Base-by-base conservation (phyloP, 495 filamentous ascomycete species). In the Oleoguttula mirabilis region DNA sequence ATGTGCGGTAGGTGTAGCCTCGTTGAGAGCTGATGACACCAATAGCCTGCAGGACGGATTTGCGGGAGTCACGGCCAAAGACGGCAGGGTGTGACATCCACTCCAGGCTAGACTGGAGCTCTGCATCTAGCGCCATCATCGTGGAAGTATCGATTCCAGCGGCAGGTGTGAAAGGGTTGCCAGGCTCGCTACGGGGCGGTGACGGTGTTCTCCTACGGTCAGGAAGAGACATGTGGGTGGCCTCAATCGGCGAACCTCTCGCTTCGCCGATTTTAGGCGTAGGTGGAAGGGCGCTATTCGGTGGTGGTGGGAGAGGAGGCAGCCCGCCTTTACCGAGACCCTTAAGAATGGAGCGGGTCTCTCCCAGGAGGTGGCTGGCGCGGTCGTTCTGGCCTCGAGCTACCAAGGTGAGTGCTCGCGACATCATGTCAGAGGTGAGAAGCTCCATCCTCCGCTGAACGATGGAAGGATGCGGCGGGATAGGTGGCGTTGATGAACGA, bases 71-170 rank as follows among this genome's bases (percentile, higher is more conserved):
- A n/a, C 90, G 77, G 19, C 79, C 76, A 52, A 99, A 99, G 6
- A 96, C 83, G 1, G 88, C 88, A 4, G 90, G 92, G 56, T 99
- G 92, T 53, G 80, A 84, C 58, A 99, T 96, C 90, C 90, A 99
- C 60, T 99, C 90, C n/a, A 99, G 68, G n/a, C 81, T 79, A 8
- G 83, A 69, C 56, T 95, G 83, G 7, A 99, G 72, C 54, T 96
- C 90, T 4, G 82, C 76, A 55, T 96, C 90, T 12, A 99, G 75
- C 3, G 92, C 92, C 15, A 73, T 68, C 54, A 96, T 82, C 3
- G 84, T 90, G 21, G 69, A 63, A 4, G 69, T 55, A 54, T 94
- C 88, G 41, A 95, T 85, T 8, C 82, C 79, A 2, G 76, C 71
- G 6, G 75, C 68, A 6, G 79, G 77, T 0, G 72, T 76, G 55